Base-by-base conservation (phyloP, 2,329 filamentous ascomycete genomes). In the Scedosporium dehoogii region DNA sequence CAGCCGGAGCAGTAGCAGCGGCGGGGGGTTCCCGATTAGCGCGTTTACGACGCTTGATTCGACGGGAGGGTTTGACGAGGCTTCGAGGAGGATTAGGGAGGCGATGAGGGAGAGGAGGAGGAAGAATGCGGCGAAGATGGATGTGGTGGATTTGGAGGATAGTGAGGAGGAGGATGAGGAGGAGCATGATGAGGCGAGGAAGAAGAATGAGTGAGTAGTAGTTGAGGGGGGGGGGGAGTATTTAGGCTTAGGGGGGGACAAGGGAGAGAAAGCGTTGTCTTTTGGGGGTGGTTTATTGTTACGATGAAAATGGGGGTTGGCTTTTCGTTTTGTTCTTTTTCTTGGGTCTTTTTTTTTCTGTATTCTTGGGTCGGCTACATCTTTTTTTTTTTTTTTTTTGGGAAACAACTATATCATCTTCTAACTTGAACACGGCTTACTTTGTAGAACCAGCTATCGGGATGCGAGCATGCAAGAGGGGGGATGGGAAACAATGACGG, bases 31-130 rank as follows among this genome's bases (percentile, higher is more conserved):
- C 62, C 83, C 85, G 1, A 75, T 93, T 65, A 86, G 86, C 69
- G 84, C 81, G 2, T 90, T 96, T 68, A 96, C 83, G 25, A 77
- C 78, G 6, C 74, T 88, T 61, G 82, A 91, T 68, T 84, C 83
- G 2, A 84, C 86, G 58, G 88, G 85, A 58, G 86, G 88, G 2
- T 85, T 96, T 65, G 88, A 93, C 62, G 88, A 96, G 74, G 91
- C 96, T 2, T 92, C 85, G 70, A 84, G 85, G 73, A 91, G 89
- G 77, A 92, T 97, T 67, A 83, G 90, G 61, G 89, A 87, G 67
- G 91, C 91, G 4, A 96, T 97, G 90, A 82, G 87, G 71, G 72
- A 82, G 64, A 73, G 81, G 66, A 80, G 89, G 67, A 74, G 77
- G 67, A 82, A 78, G 78, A 85, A 79, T 66, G 72, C 75, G 63